Conservation (phyloP, 2,329 filamentous ascomycete genomes). For the Phaeosphaeria sp. region DNA sequence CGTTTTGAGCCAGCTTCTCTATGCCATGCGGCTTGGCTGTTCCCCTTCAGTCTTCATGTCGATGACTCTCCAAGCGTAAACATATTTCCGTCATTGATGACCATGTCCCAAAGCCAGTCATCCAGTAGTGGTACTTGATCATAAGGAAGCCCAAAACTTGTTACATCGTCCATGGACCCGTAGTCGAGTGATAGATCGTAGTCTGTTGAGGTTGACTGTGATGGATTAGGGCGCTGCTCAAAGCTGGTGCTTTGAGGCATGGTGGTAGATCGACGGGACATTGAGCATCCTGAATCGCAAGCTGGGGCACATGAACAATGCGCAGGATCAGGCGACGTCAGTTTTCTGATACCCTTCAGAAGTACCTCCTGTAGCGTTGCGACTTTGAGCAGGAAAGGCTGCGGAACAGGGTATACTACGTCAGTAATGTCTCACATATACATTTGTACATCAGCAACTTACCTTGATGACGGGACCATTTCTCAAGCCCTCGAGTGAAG, state of each 20-base stretch:
- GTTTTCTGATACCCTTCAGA: background rate
- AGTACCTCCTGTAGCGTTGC: background rate
- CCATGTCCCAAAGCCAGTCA: background rate
- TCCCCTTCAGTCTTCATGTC: background rate
- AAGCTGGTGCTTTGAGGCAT: background rate
- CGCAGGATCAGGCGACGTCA: background rate
- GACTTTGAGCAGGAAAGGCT: slow-evolving; percentile 9
- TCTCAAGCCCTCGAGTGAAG: background rate
- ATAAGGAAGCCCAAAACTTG: background rate
- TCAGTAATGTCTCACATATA: too few species aligned
- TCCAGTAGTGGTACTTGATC: background rate
- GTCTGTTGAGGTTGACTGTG: background rate
- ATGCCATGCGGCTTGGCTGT: background rate
- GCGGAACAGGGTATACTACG: too few species aligned
- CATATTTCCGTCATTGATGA: slow-evolving; percentile 2
- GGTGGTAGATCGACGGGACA: background rate
- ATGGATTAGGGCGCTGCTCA: background rate
- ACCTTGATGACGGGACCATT: background rate
- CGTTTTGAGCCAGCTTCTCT: too few species aligned
- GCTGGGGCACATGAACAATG: background rate
- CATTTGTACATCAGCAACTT: too few species aligned
- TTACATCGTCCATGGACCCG: background rate
- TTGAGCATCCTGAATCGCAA: background rate
- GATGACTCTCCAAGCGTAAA: background rate
- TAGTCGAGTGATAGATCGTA: background rate